phyloP scores from a whole-genome alignment of 768 basidiomycete species.

The Kwoniella dendrophila region DNA sequence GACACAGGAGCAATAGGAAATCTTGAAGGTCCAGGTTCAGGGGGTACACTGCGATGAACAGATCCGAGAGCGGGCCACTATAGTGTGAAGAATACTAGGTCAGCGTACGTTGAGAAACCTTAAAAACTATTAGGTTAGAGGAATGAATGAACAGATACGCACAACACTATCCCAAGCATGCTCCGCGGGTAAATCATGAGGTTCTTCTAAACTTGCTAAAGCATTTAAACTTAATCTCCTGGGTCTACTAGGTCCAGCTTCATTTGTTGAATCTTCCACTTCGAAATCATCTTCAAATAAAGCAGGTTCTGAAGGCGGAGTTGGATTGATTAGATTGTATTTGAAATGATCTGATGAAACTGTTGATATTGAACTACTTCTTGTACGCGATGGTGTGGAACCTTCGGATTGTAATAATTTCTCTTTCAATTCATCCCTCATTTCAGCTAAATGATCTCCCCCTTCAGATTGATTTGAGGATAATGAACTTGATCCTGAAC shows the following conservation, averaged over 20 bases:
- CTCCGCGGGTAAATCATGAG: conserved; percentile 18
- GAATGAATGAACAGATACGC: conserved; percentile 16
- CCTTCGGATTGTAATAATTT: conserved; percentile 24
- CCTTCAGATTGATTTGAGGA: conserved; percentile 29
- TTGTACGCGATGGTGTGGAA: conserved; percentile 14
- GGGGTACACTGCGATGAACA: conserved; percentile 6
- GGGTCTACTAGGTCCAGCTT: conserved; percentile 18
- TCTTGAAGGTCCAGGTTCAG: conserved; percentile 23
- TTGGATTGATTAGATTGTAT: conserved; percentile 31
- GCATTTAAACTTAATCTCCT: conserved; percentile 15
- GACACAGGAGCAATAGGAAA: conserved; percentile 40
- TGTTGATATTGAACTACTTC: conserved; percentile 11
- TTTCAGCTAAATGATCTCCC: conserved; percentile 41
- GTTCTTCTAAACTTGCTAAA: conserved; percentile 13
- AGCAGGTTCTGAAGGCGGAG: conserved; percentile 35
- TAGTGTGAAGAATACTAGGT: neutral
- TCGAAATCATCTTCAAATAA: conserved; percentile 6
- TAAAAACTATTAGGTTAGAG: too few relatives aligned
- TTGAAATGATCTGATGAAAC: conserved; percentile 14
- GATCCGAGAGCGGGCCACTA: conserved; percentile 43
- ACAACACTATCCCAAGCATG: conserved; percentile 51
- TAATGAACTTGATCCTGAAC: conserved; percentile 20
- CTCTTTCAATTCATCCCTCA: conserved; percentile 40
- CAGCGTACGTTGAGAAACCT: conserved; percentile 1
- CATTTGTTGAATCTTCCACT: neutral